phyloP scores from a whole-genome alignment of 345 rosid genomes.

The Gossypium sturtianum region DNA sequence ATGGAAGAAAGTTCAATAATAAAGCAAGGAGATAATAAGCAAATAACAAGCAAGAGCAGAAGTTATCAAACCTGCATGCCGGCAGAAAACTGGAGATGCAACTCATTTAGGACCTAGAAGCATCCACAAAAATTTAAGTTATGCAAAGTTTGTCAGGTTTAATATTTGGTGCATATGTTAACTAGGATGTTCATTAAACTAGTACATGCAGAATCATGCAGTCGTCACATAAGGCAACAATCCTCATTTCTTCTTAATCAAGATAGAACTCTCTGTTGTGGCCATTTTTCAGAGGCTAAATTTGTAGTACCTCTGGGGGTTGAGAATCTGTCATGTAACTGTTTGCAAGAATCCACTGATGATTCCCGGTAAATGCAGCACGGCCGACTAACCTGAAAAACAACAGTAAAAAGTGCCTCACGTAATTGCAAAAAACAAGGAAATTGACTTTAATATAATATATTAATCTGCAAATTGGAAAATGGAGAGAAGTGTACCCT shows the following conservation, averaged over 20 bases:
- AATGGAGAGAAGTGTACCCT: conserved; percentile 50
- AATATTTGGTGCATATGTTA: neutral
- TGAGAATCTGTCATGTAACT: conserved; percentile 44
- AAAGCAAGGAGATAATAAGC: conserved; percentile 6
- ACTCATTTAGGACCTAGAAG: conserved; percentile 64
- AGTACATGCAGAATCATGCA: neutral
- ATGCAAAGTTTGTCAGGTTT: neutral
- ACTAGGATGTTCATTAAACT: neutral
- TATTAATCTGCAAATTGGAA: neutral
- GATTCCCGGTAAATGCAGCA: conserved; percentile 84
- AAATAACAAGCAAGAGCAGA: conserved; percentile 6
- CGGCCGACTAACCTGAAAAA: conserved; percentile 73
- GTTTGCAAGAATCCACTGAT: conserved; percentile 73
- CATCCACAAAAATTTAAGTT: conserved; percentile 16
- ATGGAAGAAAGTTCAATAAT: conserved; percentile 9
- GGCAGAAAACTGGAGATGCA: conserved; percentile 72
- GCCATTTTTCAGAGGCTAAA: neutral
- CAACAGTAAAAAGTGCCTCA: conserved; percentile 10
- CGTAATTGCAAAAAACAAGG: neutral
- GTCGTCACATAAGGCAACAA: neutral
- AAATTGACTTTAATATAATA: neutral
- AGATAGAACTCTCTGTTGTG: neutral
- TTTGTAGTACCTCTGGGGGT: conserved; percentile 62
- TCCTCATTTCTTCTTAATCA: neutral
- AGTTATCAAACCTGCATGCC: conserved; percentile 75